Base-by-base conservation (phyloP, 192 early-diverging fungal genomes). In the Spizellomyces punctatus region DNA sequence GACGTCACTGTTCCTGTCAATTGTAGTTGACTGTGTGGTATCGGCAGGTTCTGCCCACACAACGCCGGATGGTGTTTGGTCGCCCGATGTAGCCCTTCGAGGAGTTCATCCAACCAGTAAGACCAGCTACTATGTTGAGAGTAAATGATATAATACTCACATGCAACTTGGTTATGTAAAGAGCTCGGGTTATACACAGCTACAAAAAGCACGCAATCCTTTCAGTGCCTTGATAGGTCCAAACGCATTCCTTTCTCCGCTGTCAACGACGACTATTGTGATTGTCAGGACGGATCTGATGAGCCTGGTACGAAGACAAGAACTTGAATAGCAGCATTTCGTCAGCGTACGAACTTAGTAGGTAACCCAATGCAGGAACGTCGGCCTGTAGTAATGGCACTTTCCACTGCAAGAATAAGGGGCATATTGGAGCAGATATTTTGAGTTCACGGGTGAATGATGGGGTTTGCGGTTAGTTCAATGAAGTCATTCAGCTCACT, bases 231-330 rank as follows among this genome's bases (percentile, higher is more conserved):
- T 19, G 94, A 95, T 70, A 88, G 86, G 6, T 88, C 88, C 7
- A 81, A 82, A 41, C 74, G 47, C 21, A 92, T 98, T 41, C 86
- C 88, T 1, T 89, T 86, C 64, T 74, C 77, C 2, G 83, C 88
- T 3, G 87, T 99, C 49, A 99, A 99, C 64, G 95, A 99, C 77
- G 94, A 99, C 78, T 99, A 96, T 70, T 99, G 96, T 83, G 95
- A 99, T 80, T 99, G 96, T 72, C 27, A 81, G 49, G 96, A 99
- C 78, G 95, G 95, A 4, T 91, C 90, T 12, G 96, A 99, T 76
- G 96, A 99, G 74, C 94, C 95, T 22, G 96, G 92, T 91, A 77
- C 16, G 65, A 21, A 21, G 16, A 19, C 43, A 56, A 56, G 0
- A 5, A n/a, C n/a, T 6, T 56, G 54, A 56, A 19, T n/a, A 6